Base-by-base conservation (phyloP, 371 early-diverging fungal genomes). In the Batrachochytrium dendrobatidis region DNA sequence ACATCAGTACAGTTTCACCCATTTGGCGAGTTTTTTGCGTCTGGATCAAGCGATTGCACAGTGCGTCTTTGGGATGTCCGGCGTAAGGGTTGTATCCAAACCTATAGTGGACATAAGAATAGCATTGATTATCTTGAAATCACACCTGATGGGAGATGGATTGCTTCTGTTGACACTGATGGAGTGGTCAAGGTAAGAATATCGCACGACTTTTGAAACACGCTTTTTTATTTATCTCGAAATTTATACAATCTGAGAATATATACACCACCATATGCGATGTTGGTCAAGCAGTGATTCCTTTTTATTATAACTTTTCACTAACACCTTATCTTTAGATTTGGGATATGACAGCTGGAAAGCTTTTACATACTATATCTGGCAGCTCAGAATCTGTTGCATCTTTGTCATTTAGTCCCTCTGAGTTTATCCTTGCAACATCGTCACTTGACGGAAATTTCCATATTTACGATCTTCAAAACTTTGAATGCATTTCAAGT, bases 21-120 rank as follows among this genome's bases (percentile, higher is more conserved):
- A 0, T 83, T 82, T 66, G 82, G 83, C 15, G 77, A 83, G 34
- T 83, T 81, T 58, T 83, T 84, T 60, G 85, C 84, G 0, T 81
- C 83, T 3, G 85, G 80, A 7, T 80, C 83, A 8, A 67, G 67
- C 46, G 85, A 84, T 56, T 71, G 65, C 34, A 62, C 76, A 1
- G 78, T 83, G 17, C 83, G 80, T 56, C 61, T 84, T 8, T 87
- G 87, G 87, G 85, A 81, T 57, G 66, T 85, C 15, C 59, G 77
- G 32, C 61, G 76, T 25, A 78, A 74, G 59, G 77, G 77, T 0
- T 80, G 76, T 58, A 79, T 82, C 49, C 83, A 81, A 48, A 80
- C 80, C 0, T 77, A 78, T 56, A 25, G 58, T 22, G 73, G 73
- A 10, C 70, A 70, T 34, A n/a, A 26, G 12, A 68, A 55, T n/a